Percentiles rank a stretch among this genome's conserved stretches.
These are phyloP conservation scores for Solanum rostratum DNA, from an alignment of 257 asterid genomes.

Conservation along the genomic window DNA sequence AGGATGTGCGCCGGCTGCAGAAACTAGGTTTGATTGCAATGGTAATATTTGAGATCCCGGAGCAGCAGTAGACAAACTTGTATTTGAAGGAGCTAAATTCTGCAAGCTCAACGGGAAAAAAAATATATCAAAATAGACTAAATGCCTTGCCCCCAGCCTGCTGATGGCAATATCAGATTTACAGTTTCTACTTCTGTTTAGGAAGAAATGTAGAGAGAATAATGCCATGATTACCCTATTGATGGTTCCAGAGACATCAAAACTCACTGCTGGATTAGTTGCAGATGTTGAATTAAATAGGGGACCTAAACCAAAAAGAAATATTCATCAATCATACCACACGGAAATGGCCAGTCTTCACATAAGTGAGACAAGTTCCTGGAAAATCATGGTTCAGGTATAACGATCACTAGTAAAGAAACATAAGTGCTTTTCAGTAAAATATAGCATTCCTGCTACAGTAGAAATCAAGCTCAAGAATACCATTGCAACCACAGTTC, in stretches of 20 bases:
- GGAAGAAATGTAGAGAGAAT: neutral
- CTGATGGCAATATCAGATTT: neutral
- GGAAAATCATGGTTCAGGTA: neutral
- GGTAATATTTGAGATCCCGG: slow-evolving; percentile 36
- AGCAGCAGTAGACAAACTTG: slow-evolving; percentile 24
- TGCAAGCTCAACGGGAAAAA: slow-evolving; percentile 12
- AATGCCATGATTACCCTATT: slow-evolving; percentile 34
- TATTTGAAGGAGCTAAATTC: slow-evolving; percentile 28
- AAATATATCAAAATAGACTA: neutral
- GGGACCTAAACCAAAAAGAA: slow-evolving; percentile 22
- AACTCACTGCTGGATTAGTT: slow-evolving; percentile 31
- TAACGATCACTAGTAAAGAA: neutral
- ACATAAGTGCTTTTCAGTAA: neutral
- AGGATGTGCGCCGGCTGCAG: slow-evolving; percentile 33
- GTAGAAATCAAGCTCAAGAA: neutral
- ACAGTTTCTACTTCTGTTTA: neutral
- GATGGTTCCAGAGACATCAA: slow-evolving; percentile 30
- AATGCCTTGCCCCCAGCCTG: neutral
- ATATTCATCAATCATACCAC: neutral
- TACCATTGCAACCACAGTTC: neutral
- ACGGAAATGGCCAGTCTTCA: neutral
- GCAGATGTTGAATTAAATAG: slow-evolving; percentile 25
- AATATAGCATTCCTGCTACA: neutral
- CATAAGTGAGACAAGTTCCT: neutral
- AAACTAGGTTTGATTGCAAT: slow-evolving; percentile 24